Percentiles rank a stretch among this genome's conserved stretches.
phyloP scores from a whole-genome alignment of 805 yeast species.

The Blastobotrys parvus region DNA sequence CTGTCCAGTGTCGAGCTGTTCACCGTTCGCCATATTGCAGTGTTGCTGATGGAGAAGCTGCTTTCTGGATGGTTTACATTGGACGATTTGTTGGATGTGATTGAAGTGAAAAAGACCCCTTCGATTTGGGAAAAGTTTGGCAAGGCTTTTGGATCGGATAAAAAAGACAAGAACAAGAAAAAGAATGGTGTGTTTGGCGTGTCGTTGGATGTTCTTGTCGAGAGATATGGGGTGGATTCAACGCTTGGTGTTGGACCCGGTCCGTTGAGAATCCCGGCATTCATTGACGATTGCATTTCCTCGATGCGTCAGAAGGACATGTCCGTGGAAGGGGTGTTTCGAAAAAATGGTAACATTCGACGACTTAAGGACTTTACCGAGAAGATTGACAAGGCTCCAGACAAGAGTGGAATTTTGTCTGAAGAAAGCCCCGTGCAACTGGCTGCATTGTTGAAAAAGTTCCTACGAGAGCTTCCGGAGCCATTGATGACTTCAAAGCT shows the following conservation, averaged over 20 bases:
- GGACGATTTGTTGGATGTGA: constrained; percentile 33
- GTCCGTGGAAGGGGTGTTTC: constrained; percentile 91
- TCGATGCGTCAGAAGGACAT: constrained; percentile 85
- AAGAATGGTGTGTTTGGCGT: constrained; percentile 61
- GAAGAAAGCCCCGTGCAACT: constrained; percentile 82
- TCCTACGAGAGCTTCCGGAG: constrained; percentile 84
- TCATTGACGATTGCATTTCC: constrained; percentile 77
- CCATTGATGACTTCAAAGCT: constrained; percentile 74
- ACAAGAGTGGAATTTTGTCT: constrained; percentile 58
- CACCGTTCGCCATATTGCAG: constrained; percentile 47
- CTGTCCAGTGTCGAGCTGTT: constrained; percentile 49
- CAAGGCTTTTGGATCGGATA: constrained; percentile 14
- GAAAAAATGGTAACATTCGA: constrained; percentile 92
- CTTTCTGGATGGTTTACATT: constrained; percentile 27
- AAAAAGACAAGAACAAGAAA: constrained; percentile 14
- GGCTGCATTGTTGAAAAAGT: constrained; percentile 87
- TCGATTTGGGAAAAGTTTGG: constrained; percentile 40
- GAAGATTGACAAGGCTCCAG: constrained; percentile 64
- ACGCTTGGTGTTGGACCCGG: constrained; percentile 80
- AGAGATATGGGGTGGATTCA: constrained; percentile 70
- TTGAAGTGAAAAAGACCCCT: constrained; percentile 29
- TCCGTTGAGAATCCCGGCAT: constrained; percentile 67
- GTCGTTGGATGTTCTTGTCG: constrained; percentile 59
- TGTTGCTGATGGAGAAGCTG: constrained; percentile 37
- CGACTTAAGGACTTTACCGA: constrained; percentile 66